Evolutionary conservation across 176 grass and related monocot species (phyloP).

Genomic region (Raddia distichophylla): DNA sequence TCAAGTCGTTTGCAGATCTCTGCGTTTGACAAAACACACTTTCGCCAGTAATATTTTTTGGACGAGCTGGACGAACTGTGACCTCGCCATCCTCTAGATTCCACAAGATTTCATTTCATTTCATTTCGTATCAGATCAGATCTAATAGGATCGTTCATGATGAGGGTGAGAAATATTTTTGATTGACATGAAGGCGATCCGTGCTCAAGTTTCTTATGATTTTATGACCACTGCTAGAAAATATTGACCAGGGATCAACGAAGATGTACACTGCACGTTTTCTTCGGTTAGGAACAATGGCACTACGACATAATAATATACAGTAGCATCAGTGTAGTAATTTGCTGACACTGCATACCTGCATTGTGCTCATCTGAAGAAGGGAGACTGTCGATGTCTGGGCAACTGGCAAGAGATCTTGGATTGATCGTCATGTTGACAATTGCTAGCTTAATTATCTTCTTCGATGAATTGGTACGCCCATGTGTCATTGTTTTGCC

Average conservation of each 20-base stretch:
- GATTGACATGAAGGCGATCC: neutral
- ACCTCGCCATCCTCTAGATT: constrained; percentile 20
- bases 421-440: constrained; percentile 30
- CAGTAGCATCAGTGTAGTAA: neutral
- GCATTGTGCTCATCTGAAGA: constrained; percentile 1
- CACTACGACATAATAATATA: neutral
- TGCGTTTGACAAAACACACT: constrained; percentile 39
- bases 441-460: neutral
- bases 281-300: constrained; percentile 11
- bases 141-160: constrained; percentile 31
- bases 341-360: neutral
- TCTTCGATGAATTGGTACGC: constrained; percentile 17
- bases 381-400: constrained; percentile 12
- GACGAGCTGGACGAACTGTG: neutral
- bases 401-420: constrained; percentile 33
- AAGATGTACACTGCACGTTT: neutral
- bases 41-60: constrained; percentile 6
- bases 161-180: constrained; percentile 21
- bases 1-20: constrained; percentile 18
- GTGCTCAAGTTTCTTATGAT: constrained; percentile 1
- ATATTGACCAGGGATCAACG: constrained; percentile 1
- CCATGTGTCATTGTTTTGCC: neutral
- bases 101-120: constrained; percentile 22
- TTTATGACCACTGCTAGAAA: neutral
- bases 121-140: constrained; percentile 16